Conservation (phyloP, 768 basidiomycete species). For the Rhizopogon vinicolor region DNA sequence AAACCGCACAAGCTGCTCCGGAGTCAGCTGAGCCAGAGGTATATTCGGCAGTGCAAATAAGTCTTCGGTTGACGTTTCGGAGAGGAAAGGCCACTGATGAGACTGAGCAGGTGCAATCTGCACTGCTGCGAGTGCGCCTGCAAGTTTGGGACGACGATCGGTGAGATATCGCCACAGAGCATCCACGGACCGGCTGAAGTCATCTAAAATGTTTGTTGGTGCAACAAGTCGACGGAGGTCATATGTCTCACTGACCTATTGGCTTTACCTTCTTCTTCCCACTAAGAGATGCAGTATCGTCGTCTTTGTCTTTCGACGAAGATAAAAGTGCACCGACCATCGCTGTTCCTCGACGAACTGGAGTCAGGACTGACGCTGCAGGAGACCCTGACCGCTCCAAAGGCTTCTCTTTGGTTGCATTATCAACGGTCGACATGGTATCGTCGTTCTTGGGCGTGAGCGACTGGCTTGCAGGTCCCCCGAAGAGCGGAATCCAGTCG, state of each 20-base stretch:
- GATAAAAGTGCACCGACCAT: slow-evolving; percentile 47
- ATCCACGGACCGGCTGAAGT: slow-evolving; percentile 73
- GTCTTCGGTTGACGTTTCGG: slow-evolving; percentile 67
- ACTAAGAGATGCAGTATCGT: slow-evolving; percentile 52
- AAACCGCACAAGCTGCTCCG: slow-evolving; percentile 81
- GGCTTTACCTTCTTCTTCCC: slow-evolving; percentile 29
- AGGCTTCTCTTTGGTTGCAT: slow-evolving; percentile 20
- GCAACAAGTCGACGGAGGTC: neutral
- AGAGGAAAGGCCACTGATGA: slow-evolving; percentile 63
- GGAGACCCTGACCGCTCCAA: slow-evolving; percentile 29
- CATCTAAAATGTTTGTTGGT: slow-evolving; percentile 37
- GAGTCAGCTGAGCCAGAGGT: slow-evolving; percentile 64
- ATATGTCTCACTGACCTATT: slow-evolving; percentile 25
- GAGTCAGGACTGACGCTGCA: slow-evolving; percentile 40
- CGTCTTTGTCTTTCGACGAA: slow-evolving; percentile 44
- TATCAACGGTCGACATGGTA: slow-evolving; percentile 20
- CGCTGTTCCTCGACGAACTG: slow-evolving; percentile 38
- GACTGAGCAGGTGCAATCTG: slow-evolving; percentile 66
- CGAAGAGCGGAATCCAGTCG: slow-evolving; percentile 79
- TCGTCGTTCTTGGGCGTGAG: slow-evolving; percentile 20
- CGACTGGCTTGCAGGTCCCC: slow-evolving; percentile 49
- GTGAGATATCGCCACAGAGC: slow-evolving; percentile 84
- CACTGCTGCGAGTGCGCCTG: slow-evolving; percentile 67
- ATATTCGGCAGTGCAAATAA: slow-evolving; percentile 76
- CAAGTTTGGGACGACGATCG: slow-evolving; percentile 85